phyloP scores from a whole-genome alignment of 2,329 filamentous ascomycete genomes.

The Phaeosphaeria sp. region DNA sequence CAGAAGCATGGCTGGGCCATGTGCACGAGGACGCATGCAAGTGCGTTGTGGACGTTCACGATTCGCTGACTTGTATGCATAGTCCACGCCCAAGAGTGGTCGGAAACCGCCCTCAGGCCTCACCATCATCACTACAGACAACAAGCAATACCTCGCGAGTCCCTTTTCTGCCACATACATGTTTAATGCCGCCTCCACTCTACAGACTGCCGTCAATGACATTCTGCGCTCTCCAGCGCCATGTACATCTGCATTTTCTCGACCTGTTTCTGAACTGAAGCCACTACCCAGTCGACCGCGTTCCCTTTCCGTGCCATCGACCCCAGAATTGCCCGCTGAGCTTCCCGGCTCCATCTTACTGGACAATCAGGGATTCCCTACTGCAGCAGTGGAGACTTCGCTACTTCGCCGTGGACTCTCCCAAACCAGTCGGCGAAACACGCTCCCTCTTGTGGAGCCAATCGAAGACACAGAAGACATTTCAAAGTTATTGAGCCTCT shows the following conservation, averaged over 20 bases:
- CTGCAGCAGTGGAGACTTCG: slow-evolving; percentile 20
- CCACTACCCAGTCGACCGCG: slow-evolving; percentile 47
- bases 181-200: slow-evolving; percentile 39
- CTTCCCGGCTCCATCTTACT: slow-evolving; percentile 37
- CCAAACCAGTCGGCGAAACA: slow-evolving; percentile 17
- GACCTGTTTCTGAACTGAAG: slow-evolving; percentile 40
- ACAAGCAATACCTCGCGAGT: slow-evolving; percentile 25
- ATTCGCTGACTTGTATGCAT: slow-evolving; percentile 39
- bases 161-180: slow-evolving; percentile 38
- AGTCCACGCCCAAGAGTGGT: slow-evolving; percentile 30
- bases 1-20: slow-evolving; percentile 28
- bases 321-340: slow-evolving; percentile 42
- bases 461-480: slow-evolving; percentile 13
- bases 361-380: slow-evolving; percentile 43
- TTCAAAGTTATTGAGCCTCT: slow-evolving; percentile 10
- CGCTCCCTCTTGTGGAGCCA: slow-evolving; percentile 8
- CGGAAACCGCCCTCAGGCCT: slow-evolving; percentile 40
- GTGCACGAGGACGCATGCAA: slow-evolving; percentile 22
- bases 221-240: slow-evolving; percentile 50
- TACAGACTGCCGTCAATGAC: slow-evolving; percentile 52
- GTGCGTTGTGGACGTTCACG: slow-evolving; percentile 35
- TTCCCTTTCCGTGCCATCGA: slow-evolving; percentile 49
- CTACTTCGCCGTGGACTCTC: slow-evolving; percentile 16
- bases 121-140: slow-evolving; percentile 33
- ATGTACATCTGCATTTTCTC: slow-evolving; percentile 36